Evolutionary conservation across 306 rosid genomes (phyloP).

Genomic region (Ziziphus jujuba): DNA sequence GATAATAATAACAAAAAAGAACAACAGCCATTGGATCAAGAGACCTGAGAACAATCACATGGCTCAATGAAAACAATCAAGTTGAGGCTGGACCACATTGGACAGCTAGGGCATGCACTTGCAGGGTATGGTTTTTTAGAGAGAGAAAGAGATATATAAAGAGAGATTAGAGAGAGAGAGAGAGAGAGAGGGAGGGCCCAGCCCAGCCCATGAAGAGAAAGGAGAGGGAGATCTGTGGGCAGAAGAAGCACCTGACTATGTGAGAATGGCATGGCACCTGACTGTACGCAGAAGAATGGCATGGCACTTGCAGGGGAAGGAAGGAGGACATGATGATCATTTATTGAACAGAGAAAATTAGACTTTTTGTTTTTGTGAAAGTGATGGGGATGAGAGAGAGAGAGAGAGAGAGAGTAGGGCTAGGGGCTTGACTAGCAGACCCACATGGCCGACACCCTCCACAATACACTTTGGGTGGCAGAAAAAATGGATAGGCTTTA

Average conservation of each 20-base stretch:
- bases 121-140: background rate
- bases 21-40: conserved; percentile 10
- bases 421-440: conserved; percentile 21
- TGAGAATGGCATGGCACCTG: conserved; percentile 21
- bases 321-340: conserved; percentile 32
- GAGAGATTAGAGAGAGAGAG: too few relatives aligned
- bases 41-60: conserved; percentile 14
- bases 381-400: conserved; percentile 9
- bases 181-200: conserved; percentile 14
- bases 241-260: conserved; percentile 39
- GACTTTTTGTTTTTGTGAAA: conserved; percentile 27
- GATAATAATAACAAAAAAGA: background rate
- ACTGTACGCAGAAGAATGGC: too few relatives aligned
- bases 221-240: too few relatives aligned
- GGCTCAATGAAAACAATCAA: conserved; percentile 16
- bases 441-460: conserved; percentile 71
- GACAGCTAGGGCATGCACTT: background rate
- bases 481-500: too few relatives aligned
- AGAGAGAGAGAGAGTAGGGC: too few relatives aligned
- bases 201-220: too few relatives aligned
- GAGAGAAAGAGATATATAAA: too few relatives aligned
- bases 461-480: conserved; percentile 39
- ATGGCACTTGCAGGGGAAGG: too few relatives aligned
- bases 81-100: conserved; percentile 23
- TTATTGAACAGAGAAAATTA: conserved; percentile 18